Conservation (phyloP, 202 grass and related monocot species). For the Musa balbisiana region DNA sequence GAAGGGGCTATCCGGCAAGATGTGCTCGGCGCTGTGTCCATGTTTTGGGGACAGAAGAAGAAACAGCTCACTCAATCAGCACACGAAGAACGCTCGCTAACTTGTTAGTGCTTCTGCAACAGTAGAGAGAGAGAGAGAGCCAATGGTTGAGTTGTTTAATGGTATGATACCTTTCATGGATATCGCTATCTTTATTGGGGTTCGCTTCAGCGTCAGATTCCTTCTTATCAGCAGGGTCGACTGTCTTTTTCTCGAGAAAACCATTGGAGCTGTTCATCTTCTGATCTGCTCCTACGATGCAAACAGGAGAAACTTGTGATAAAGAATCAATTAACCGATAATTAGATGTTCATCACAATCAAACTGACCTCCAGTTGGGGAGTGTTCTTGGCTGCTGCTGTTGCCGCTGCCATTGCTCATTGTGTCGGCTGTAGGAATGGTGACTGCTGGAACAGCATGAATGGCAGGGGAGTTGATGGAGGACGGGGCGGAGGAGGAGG, state of each 20-base stretch:
- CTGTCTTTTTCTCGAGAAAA: constrained; percentile 21
- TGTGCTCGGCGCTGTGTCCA: constrained; percentile 49
- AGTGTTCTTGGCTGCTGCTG: constrained; percentile 13
- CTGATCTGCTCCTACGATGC: constrained; percentile 19
- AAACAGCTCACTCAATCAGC: constrained; percentile 25
- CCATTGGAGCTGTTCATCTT: constrained; percentile 3
- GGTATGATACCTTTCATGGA: constrained; percentile 53
- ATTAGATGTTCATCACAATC: neutral
- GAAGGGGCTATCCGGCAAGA: constrained; percentile 65
- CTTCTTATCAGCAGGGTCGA: constrained; percentile 36
- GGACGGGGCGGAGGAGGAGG: constrained; percentile 1
- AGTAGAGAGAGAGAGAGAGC: neutral
- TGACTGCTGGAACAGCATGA: neutral
- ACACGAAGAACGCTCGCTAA: neutral
- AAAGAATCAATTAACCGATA: neutral
- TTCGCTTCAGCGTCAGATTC: constrained; percentile 50
- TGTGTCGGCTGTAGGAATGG: neutral
- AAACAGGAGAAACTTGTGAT: neutral
- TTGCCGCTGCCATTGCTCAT: neutral
- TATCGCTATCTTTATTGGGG: constrained; percentile 57
- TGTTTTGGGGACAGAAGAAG: constrained; percentile 14
- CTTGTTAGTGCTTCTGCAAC: neutral
- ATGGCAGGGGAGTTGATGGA: constrained; percentile 10
- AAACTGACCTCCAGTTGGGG: constrained; percentile 6
- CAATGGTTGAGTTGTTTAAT: neutral